phyloP scores from a whole-genome alignment of 2,329 filamentous ascomycete genomes.

The Colletotrichum endophyticum region DNA sequence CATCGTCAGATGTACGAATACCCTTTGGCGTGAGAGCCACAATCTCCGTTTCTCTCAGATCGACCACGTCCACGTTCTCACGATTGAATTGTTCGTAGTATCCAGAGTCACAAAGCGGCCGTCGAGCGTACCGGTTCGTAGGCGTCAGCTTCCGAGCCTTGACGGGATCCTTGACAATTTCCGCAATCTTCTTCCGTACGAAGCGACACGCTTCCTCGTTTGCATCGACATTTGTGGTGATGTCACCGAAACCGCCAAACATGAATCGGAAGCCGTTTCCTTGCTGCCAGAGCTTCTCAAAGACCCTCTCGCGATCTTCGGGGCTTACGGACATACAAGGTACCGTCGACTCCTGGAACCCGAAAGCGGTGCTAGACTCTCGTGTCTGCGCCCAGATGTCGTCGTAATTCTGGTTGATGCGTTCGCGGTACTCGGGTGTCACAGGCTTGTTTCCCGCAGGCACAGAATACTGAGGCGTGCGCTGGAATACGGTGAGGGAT shows the following conservation, averaged over 20 bases:
- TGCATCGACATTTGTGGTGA: slow-evolving; percentile 25
- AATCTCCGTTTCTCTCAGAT: background rate
- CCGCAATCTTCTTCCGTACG: slow-evolving; percentile 26
- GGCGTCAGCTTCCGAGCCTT: slow-evolving; percentile 25
- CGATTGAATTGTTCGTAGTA: background rate
- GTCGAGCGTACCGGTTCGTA: slow-evolving; percentile 13
- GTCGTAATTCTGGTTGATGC: slow-evolving; percentile 26
- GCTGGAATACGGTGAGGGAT: background rate
- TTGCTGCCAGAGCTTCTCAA: background rate
- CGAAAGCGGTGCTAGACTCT: slow-evolving; percentile 29
- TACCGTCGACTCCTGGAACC: slow-evolving; percentile 25
- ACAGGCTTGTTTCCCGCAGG: background rate
- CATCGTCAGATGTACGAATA: background rate
- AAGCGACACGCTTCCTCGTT: slow-evolving; percentile 29
- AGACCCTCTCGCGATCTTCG: background rate
- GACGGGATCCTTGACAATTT: slow-evolving; percentile 23
- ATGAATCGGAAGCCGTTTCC: background rate
- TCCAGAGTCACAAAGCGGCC: background rate
- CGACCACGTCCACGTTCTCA: background rate
- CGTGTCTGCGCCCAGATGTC: slow-evolving; percentile 18
- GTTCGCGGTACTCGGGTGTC: background rate
- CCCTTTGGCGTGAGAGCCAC: background rate
- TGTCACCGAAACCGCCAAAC: background rate
- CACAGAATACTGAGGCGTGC: background rate
- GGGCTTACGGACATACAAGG: background rate